These are phyloP conservation scores for Angophora floribunda DNA, from an alignment of 345 rosid genomes.

Conservation along the genomic window DNA sequence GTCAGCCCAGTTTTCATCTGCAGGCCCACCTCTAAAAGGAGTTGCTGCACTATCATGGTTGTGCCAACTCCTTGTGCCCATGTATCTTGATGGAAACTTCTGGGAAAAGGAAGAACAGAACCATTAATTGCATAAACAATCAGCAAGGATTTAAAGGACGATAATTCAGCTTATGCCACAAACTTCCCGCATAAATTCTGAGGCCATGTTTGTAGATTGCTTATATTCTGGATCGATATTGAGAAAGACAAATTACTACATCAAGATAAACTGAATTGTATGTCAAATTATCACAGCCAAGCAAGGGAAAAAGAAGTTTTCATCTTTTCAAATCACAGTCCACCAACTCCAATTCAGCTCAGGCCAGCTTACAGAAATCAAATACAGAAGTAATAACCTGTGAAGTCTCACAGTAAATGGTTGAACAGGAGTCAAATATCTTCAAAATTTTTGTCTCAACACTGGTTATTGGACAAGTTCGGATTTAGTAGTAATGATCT, in stretches of 20 bases:
- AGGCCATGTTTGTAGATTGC: neutral
- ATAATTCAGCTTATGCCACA: neutral
- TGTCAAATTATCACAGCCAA: neutral
- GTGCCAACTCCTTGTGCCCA: constrained; percentile 18
- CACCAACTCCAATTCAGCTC: neutral
- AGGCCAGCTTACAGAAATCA: neutral
- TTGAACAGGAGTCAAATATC: neutral
- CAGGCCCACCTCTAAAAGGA: constrained; percentile 15
- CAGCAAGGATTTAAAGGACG: neutral
- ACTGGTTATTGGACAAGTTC: neutral
- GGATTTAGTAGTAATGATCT: no score
- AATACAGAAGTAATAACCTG: neutral
- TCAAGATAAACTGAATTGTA: neutral
- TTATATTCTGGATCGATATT: neutral
- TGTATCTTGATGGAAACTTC: constrained; percentile 27
- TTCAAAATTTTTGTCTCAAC: neutral
- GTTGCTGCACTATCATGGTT: constrained; percentile 14
- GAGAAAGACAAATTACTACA: neutral
- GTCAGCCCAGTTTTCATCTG: constrained; percentile 43
- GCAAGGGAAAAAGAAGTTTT: neutral
- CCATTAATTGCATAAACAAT: neutral
- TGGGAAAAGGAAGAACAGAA: neutral
- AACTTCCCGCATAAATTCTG: neutral
- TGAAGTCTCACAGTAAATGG: neutral
- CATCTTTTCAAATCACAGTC: neutral